phyloP scores from a whole-genome alignment of 495 filamentous ascomycete genomes.

The Neurospora sp. region DNA sequence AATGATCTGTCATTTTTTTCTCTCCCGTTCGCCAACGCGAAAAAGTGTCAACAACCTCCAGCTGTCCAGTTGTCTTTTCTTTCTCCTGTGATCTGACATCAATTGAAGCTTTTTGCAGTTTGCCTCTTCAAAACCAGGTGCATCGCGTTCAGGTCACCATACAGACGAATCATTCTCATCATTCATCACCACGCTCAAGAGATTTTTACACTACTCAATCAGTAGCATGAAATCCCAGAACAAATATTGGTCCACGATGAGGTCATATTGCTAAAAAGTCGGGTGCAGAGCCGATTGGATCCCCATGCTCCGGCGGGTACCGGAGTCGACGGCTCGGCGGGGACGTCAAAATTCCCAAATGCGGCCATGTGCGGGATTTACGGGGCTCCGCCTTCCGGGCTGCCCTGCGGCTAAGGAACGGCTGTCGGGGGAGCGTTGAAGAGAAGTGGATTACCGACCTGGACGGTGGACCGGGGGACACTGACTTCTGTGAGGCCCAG shows the following conservation, averaged over 20 bases:
- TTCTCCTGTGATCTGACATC: background rate
- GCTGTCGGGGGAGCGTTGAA: background rate
- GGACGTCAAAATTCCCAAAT: background rate
- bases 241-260: conserved; percentile 11
- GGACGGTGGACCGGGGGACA: background rate
- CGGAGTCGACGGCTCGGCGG: background rate
- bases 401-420: background rate
- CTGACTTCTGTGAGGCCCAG: background rate
- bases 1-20: background rate
- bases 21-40: background rate
- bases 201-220: background rate
- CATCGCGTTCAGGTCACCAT: background rate
- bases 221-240: background rate
- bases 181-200: background rate
- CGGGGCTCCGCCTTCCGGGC: background rate
- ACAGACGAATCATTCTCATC: background rate
- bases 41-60: background rate
- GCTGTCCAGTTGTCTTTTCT: background rate
- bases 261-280: conserved; percentile 9
- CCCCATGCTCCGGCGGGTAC: background rate
- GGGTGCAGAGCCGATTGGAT: conserved; percentile 2
- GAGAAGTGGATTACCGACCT: background rate
- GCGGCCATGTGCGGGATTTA: background rate
- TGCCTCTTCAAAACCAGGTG: background rate
- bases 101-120: background rate